Conservation (phyloP, 148 eudicot species). For the Nepenthes mirabilis region DNA sequence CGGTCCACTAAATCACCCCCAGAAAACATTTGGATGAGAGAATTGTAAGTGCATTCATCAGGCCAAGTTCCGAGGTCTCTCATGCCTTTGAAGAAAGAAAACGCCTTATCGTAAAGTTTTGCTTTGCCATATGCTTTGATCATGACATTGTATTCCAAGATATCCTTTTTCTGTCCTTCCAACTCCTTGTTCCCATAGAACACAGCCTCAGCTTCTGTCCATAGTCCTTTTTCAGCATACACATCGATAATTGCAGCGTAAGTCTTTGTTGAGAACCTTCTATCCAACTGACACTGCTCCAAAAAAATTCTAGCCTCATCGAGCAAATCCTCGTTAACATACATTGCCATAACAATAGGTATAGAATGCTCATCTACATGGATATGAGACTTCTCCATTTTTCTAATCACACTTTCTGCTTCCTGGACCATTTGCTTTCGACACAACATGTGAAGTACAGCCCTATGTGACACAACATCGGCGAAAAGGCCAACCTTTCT, state of each 20-base stretch:
- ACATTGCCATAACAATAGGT: conserved; percentile 65
- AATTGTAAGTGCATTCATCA: conserved; percentile 70
- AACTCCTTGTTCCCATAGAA: conserved; percentile 37
- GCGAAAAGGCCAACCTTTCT: conserved; percentile 64
- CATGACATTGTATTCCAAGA: conserved; percentile 72
- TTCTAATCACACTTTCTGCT: conserved; percentile 49
- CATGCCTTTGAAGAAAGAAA: conserved; percentile 64
- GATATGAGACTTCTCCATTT: conserved; percentile 33
- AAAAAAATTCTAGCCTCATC: conserved; percentile 34
- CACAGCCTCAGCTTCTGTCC: conserved; percentile 77
- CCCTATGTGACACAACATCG: conserved; percentile 57
- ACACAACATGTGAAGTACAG: conserved; percentile 51
- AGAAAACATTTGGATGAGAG: conserved; percentile 77
- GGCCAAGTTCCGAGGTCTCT: conserved; percentile 81
- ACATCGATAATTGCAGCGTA: conserved; percentile 67
- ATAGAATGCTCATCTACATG: conserved; percentile 53
- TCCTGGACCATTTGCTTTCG: conserved; percentile 51
- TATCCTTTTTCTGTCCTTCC: conserved; percentile 41
- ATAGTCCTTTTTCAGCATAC: conserved; percentile 69
- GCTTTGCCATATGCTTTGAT: conserved; percentile 83
- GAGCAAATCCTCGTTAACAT: conserved; percentile 42
- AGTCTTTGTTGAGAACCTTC: conserved; percentile 42
- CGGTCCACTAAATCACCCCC: conserved; percentile 57
- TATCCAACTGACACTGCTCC: conserved; percentile 24
- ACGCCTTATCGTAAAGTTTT: conserved; percentile 59